phyloP scores from a whole-genome alignment of 495 filamentous ascomycete species.

The Tuber magnatum region DNA sequence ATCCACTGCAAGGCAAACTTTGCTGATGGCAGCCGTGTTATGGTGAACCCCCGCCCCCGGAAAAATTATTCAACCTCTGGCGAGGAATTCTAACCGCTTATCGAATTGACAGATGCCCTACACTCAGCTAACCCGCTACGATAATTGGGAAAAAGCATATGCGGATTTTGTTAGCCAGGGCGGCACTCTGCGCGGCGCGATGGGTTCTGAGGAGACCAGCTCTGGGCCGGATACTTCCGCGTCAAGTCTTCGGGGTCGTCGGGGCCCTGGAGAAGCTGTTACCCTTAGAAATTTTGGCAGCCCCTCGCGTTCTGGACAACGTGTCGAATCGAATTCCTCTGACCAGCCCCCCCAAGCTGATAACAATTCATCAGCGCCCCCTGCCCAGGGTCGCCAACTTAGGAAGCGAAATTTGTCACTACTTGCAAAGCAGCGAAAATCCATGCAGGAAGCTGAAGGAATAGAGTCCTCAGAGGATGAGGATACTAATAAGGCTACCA shows the following conservation, averaged over 20 bases:
- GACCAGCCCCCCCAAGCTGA: not conserved
- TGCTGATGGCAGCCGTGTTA: not conserved
- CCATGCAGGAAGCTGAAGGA: not conserved
- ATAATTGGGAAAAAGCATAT: not conserved
- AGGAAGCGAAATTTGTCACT: constrained; percentile 3
- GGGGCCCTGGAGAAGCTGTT: not conserved
- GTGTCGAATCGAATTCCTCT: not conserved
- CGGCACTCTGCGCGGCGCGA: not conserved
- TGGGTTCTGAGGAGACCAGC: not conserved
- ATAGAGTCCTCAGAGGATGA: not conserved
- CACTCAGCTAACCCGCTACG: not conserved
- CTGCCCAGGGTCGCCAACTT: not conserved
- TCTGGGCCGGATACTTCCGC: not conserved
- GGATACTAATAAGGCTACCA: not conserved
- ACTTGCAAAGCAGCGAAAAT: not conserved
- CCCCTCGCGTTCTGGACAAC: not conserved
- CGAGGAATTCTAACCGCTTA: not conserved
- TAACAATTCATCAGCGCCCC: not conserved
- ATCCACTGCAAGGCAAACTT: not conserved
- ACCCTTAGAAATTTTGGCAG: not conserved
- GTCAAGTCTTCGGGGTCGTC: not conserved
- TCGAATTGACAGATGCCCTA: not conserved
- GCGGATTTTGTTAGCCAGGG: not conserved
- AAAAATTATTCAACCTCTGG: not conserved
- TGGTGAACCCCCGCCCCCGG: not conserved